Conservation (phyloP, 768 basidiomycete genomes). For the Tylopilus intermedius region DNA sequence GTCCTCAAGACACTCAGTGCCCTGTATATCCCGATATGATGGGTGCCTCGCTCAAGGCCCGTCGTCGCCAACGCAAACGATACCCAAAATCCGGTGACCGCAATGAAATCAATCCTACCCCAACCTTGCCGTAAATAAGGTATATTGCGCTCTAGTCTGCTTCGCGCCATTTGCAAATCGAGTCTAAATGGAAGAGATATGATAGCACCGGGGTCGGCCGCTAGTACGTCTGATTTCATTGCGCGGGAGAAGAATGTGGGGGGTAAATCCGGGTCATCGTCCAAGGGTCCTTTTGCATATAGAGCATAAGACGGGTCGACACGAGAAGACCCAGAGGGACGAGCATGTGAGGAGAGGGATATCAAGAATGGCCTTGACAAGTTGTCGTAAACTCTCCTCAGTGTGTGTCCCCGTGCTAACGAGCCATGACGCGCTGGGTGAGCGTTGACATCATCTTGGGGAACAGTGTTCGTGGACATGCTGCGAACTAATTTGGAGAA, state of each 20-base stretch:
- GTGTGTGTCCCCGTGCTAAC: constrained; percentile 40
- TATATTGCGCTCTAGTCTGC: constrained; percentile 60
- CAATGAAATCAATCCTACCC: constrained; percentile 85
- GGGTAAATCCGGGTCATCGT: constrained; percentile 37
- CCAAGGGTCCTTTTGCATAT: constrained; percentile 15
- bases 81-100: constrained; percentile 85
- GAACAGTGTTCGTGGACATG: constrained; percentile 26
- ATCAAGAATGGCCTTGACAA: constrained; percentile 55
- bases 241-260: constrained; percentile 49
- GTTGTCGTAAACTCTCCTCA: constrained; percentile 42
- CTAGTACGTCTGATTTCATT: constrained; percentile 37
- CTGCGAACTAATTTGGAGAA: constrained; percentile 24
- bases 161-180: constrained; percentile 49
- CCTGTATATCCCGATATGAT: constrained; percentile 84
- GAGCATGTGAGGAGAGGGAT: constrained; percentile 31
- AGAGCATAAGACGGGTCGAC: background rate
- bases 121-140: constrained; percentile 92
- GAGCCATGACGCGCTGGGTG: constrained; percentile 28
- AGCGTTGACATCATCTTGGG: constrained; percentile 23
- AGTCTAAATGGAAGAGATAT: constrained; percentile 57
- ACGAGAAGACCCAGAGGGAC: constrained; percentile 8
- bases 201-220: constrained; percentile 35
- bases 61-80: constrained; percentile 65
- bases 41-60: constrained; percentile 58
- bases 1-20: constrained; percentile 84